Percentiles rank a stretch among this genome's conserved stretches.
Evolutionary conservation across 225 moss, liverwort and hornwort genomes (phyloP).

Genomic region (Anthoceros angustus): DNA sequence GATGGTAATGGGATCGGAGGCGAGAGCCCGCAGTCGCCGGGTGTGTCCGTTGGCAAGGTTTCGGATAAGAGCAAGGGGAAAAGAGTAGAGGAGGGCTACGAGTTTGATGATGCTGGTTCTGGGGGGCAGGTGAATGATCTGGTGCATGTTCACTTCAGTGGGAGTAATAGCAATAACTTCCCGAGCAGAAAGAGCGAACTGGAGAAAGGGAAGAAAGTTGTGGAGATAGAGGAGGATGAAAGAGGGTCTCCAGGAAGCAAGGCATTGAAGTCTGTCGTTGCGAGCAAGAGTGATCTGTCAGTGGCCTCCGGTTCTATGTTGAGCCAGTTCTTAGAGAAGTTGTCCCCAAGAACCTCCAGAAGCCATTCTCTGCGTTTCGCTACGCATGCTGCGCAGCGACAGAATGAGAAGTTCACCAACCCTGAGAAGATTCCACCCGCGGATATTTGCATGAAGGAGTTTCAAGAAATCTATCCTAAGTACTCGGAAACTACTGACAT

Average conservation of each 20-base stretch:
- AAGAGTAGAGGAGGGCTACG: background rate
- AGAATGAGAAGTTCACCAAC: background rate
- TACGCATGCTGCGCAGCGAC: background rate
- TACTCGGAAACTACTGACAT: constrained; percentile 29
- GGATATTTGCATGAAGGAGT: constrained; percentile 12
- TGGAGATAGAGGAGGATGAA: background rate
- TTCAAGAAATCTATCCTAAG: constrained; percentile 26
- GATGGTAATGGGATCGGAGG: background rate
- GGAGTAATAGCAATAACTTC: background rate
- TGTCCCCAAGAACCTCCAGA: background rate
- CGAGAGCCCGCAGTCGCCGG: background rate
- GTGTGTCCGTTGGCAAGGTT: background rate
- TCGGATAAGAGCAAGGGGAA: background rate
- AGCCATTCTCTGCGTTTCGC: background rate
- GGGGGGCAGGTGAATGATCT: background rate
- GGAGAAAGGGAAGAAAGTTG: background rate
- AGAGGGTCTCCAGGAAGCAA: background rate
- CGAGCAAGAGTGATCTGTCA: background rate
- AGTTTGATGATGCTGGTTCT: background rate
- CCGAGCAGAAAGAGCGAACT: background rate
- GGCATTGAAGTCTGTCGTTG: background rate
- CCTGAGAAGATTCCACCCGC: background rate
- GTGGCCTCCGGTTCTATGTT: background rate
- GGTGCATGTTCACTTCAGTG: background rate
- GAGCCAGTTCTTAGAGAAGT: background rate